Percentiles rank a stretch among this genome's conserved stretches.
Evolutionary conservation across 768 basidiomycete species (phyloP).

Genomic region (Rhodocollybia butyracea): DNA sequence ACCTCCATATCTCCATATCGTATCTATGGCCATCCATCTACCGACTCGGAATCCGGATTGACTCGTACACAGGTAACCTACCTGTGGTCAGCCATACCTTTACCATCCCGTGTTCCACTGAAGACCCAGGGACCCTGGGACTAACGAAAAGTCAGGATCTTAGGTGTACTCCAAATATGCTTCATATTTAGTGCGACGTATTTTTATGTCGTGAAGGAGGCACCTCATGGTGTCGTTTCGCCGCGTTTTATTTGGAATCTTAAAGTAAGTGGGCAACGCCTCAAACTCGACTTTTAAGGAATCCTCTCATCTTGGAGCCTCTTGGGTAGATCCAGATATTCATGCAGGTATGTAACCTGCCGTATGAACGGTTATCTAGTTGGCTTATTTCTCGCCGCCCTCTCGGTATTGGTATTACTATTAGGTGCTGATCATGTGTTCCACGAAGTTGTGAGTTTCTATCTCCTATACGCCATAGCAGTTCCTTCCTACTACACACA

Average conservation of each 20-base stretch:
- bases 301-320: neutral
- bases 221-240: neutral
- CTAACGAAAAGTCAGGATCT: neutral
- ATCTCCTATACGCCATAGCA: too few relatives aligned
- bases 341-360: neutral
- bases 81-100: neutral
- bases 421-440: neutral
- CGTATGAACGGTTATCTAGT: too few relatives aligned
- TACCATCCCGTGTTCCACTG: too few relatives aligned
- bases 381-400: neutral
- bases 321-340: constrained; percentile 6
- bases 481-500: neutral
- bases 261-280: neutral
- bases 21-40: too few relatives aligned
- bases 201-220: constrained; percentile 1
- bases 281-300: neutral
- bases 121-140: neutral
- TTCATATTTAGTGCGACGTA: constrained; percentile 5
- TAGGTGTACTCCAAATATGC: constrained; percentile 1
- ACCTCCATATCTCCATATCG: too few relatives aligned
- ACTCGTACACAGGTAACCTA: neutral
- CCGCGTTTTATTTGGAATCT: constrained; percentile 6
- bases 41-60: too few relatives aligned
- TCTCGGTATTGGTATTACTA: neutral
- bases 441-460: neutral